These are phyloP conservation scores for Evernia prunastri DNA, from an alignment of 495 filamentous ascomycete genomes.

Conservation along the genomic window DNA sequence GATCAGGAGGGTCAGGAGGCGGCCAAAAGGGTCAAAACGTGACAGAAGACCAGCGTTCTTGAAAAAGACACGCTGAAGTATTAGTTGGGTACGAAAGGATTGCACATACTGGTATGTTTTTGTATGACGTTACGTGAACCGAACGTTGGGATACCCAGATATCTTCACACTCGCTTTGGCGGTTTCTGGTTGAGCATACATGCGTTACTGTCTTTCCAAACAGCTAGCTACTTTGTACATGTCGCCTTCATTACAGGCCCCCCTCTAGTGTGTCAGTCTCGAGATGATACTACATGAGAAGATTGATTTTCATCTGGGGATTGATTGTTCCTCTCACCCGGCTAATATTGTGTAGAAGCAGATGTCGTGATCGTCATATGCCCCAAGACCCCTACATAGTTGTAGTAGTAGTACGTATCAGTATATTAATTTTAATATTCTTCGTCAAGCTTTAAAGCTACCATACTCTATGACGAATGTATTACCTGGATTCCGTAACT, in stretches of 20 bases:
- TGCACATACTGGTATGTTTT: slow-evolving; percentile 1
- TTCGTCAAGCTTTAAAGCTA: no score
- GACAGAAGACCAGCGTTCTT: slow-evolving; percentile 12
- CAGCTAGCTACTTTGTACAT: background rate
- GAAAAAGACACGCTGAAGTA: background rate
- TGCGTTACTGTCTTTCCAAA: background rate
- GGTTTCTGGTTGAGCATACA: background rate
- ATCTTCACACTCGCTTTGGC: slow-evolving; percentile 19
- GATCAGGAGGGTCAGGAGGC: slow-evolving; percentile 39
- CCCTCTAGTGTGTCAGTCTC: background rate
- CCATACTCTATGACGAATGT: no score
- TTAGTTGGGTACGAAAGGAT: slow-evolving; percentile 1
- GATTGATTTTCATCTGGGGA: background rate
- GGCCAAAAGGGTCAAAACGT: slow-evolving; percentile 48
- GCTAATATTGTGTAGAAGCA: background rate
- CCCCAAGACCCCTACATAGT: no score
- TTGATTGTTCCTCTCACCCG: background rate
- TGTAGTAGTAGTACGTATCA: no score
- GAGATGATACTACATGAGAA: background rate
- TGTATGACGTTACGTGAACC: slow-evolving; percentile 8
- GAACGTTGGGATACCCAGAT: slow-evolving; percentile 12
- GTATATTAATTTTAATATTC: no score
- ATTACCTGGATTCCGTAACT: no score
- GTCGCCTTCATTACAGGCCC: background rate
- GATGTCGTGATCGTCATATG: background rate